phyloP scores from a whole-genome alignment of 345 rosid species.

The Diplotaxis tenuifolia region DNA sequence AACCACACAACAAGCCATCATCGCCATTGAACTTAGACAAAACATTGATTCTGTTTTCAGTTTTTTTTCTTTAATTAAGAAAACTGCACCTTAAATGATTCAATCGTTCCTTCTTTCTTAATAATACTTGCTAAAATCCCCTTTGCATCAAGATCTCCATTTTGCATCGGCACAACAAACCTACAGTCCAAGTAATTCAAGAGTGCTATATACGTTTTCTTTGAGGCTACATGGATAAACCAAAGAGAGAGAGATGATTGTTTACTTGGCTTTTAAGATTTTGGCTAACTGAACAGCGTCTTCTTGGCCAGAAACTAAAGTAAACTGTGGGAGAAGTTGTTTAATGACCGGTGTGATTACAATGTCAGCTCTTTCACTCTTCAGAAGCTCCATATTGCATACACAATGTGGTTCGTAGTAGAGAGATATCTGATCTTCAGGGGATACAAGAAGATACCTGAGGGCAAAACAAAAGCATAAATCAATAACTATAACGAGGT shows the following conservation, averaged over 20 bases:
- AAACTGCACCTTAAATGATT: conserved; percentile 69
- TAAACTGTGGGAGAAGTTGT: conserved; percentile 87
- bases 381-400: conserved; percentile 51
- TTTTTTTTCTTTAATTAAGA: not conserved
- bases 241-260: not conserved
- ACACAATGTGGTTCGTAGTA: conserved; percentile 94
- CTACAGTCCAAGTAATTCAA: conserved; percentile 39
- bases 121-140: conserved; percentile 66
- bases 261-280: conserved; percentile 69
- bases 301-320: conserved; percentile 94
- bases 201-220: not conserved
- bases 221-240: not conserved
- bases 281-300: conserved; percentile 88
- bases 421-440: conserved; percentile 57
- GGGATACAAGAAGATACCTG: conserved; percentile 64
- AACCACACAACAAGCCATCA: conserved; percentile 2
- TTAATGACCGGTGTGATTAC: conserved; percentile 85
- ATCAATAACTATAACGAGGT: not conserved
- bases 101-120: conserved; percentile 66
- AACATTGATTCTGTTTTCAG: not conserved
- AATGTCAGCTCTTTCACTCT: conserved; percentile 72
- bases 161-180: conserved; percentile 80
- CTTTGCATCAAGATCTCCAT: conserved; percentile 84
- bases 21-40: not conserved
- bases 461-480: not conserved